phyloP scores from a whole-genome alignment of 116 monocot species.

The Trichopus zeylanicus region DNA sequence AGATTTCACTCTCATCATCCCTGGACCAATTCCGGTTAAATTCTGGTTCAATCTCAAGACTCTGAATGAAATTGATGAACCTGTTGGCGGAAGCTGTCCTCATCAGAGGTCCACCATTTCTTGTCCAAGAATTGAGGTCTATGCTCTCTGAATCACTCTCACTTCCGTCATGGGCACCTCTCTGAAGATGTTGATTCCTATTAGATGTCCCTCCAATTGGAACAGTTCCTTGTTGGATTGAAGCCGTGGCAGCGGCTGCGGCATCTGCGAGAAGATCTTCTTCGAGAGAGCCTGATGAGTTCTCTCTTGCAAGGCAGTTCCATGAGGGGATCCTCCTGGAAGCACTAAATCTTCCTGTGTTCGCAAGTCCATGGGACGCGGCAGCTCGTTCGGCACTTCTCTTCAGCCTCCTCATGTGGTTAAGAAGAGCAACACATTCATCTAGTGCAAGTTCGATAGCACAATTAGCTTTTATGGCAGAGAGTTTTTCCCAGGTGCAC shows the following conservation, averaged over 20 bases:
- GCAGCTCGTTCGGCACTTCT: constrained; percentile 61
- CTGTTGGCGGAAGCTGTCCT: constrained; percentile 69
- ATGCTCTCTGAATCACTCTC: constrained; percentile 86
- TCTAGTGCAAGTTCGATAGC: constrained; percentile 88
- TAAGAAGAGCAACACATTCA: constrained; percentile 86
- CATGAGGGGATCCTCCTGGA: constrained; percentile 88
- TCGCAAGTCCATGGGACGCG: constrained; percentile 37
- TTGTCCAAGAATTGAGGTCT: constrained; percentile 83
- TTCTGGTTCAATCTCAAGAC: constrained; percentile 39
- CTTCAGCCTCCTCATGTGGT: constrained; percentile 83
- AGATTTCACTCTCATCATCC: constrained; percentile 19
- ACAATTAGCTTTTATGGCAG: constrained; percentile 89
- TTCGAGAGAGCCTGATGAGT: constrained; percentile 72
- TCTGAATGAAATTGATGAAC: constrained; percentile 77
- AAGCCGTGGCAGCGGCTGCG: constrained; percentile 4
- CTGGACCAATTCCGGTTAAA: constrained; percentile 10
- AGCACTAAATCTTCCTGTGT: constrained; percentile 32
- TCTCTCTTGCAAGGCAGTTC: constrained; percentile 86
- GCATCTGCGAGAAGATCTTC: constrained; percentile 42
- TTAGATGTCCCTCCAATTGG: not conserved
- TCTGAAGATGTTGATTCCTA: constrained; percentile 6
- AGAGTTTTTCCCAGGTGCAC: constrained; percentile 97
- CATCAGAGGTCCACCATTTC: constrained; percentile 86
- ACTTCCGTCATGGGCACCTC: constrained; percentile 43
- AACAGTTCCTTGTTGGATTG: constrained; percentile 16